Percentiles rank a stretch among this genome's conserved stretches.
These are phyloP conservation scores for Aspergillus jensenii DNA, from an alignment of 2,329 filamentous ascomycete species.

Conservation along the genomic window DNA sequence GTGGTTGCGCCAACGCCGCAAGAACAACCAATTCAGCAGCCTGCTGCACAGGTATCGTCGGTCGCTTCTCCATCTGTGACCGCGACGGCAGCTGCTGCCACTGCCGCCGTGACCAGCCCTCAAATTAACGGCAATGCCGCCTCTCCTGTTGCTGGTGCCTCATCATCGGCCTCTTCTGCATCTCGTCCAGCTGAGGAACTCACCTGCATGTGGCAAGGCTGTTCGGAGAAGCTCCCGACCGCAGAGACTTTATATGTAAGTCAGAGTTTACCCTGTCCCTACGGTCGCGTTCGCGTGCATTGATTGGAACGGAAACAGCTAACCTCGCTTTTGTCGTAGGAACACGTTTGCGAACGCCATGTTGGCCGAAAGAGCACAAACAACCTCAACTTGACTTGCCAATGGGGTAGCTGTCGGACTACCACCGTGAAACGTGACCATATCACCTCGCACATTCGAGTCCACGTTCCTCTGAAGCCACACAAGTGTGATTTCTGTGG, in stretches of 20 bases:
- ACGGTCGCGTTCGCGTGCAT: not conserved
- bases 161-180: not conserved
- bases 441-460: constrained; percentile 97
- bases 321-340: constrained; percentile 52
- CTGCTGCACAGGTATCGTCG: constrained; percentile 23
- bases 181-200: constrained; percentile 38
- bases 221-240: constrained; percentile 58
- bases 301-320: not conserved
- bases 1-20: constrained; percentile 24
- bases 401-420: constrained; percentile 94
- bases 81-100: constrained; percentile 36
- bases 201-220: constrained; percentile 62
- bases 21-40: constrained; percentile 21
- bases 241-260: constrained; percentile 64
- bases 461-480: constrained; percentile 97
- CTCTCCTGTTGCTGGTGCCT: constrained; percentile 5
- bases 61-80: constrained; percentile 33
- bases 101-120: constrained; percentile 34
- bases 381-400: constrained; percentile 94
- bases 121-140: constrained; percentile 29
- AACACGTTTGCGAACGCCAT: constrained; percentile 97
- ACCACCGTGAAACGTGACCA: constrained; percentile 98
- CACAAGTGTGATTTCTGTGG: constrained; percentile 99
- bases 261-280: constrained; percentile 1
- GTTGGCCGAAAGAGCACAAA: constrained; percentile 99